phyloP scores from a whole-genome alignment of 2,329 filamentous ascomycete genomes.

The Sporothrix variecibatus region DNA sequence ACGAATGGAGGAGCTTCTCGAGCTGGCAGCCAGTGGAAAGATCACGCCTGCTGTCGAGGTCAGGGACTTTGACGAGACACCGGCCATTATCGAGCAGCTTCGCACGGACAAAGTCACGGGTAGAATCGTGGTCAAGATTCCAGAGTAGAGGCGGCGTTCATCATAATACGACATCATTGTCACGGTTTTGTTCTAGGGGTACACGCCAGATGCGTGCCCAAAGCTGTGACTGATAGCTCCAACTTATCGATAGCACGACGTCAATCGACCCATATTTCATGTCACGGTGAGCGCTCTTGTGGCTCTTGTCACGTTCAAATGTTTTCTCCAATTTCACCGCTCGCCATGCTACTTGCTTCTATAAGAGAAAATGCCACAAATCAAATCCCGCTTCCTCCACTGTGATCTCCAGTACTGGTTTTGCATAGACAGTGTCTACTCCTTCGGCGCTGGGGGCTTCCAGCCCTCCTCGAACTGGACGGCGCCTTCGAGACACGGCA shows the following conservation, averaged over 20 bases:
- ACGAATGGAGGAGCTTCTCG: neutral
- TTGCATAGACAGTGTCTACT: neutral
- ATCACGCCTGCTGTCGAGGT: neutral
- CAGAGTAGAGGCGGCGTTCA: neutral
- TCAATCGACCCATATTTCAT: neutral
- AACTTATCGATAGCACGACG: neutral
- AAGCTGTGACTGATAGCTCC: too few species aligned
- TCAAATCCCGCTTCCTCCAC: neutral
- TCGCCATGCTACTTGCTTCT: neutral
- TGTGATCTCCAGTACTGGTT: neutral
- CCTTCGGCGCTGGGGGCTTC: neutral
- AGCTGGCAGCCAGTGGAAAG: neutral
- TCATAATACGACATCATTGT: too few species aligned
- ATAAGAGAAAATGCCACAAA: too few species aligned
- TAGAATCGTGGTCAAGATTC: neutral
- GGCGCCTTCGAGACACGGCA: neutral
- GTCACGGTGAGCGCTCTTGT: too few species aligned
- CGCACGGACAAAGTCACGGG: neutral
- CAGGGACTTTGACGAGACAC: neutral
- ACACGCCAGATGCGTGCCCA: too few species aligned
- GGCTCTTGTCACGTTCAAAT: neutral
- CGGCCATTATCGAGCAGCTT: neutral
- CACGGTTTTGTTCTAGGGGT: too few species aligned
- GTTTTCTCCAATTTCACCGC: neutral
- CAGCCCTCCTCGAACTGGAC: neutral